phyloP scores from a whole-genome alignment of 148 eudicot genomes.

The Rhododendron henanense region DNA sequence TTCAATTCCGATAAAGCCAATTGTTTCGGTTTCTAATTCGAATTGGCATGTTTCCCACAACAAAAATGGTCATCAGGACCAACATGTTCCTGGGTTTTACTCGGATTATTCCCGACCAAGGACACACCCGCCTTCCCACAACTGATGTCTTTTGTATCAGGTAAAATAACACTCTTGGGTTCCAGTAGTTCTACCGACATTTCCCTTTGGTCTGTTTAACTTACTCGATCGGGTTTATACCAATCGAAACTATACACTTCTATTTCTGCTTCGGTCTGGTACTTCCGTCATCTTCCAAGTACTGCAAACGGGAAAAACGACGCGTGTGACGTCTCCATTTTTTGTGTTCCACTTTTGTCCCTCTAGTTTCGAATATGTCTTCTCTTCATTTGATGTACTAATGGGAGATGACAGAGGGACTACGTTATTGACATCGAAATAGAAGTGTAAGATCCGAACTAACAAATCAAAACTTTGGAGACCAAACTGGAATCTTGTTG shows the following conservation, averaged over 20 bases:
- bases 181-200: neutral
- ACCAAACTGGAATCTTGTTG: neutral
- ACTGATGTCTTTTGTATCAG: neutral
- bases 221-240: neutral
- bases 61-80: neutral
- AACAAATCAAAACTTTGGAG: neutral
- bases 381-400: neutral
- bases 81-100: constrained; percentile 10
- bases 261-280: neutral
- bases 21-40: constrained; percentile 9
- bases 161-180: neutral
- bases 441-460: neutral
- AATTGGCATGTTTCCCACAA: neutral
- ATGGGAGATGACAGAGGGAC: neutral
- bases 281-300: neutral
- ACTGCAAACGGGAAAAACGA: neutral
- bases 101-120: constrained; percentile 21
- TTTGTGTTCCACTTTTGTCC: neutral
- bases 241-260: neutral
- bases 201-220: neutral
- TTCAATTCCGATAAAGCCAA: neutral
- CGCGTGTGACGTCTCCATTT: neutral
- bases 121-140: constrained; percentile 17
- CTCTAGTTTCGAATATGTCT: neutral
- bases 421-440: neutral